Conservation (phyloP, 2,329 filamentous ascomycete genomes). For the Nemania sp. region DNA sequence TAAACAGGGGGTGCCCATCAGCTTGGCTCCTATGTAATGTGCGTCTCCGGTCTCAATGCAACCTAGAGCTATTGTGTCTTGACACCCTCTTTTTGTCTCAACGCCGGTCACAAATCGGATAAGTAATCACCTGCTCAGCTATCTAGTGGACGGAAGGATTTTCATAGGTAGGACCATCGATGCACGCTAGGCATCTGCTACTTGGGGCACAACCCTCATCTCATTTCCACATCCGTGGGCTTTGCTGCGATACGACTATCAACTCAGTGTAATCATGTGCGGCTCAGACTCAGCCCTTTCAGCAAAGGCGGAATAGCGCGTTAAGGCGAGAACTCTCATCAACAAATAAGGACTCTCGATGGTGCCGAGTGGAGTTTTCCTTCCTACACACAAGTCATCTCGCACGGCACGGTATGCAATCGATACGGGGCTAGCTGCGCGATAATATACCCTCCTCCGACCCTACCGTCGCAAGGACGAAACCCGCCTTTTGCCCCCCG, state of each 20-base stretch:
- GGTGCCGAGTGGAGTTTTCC: background rate
- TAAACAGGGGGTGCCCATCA: constrained; percentile 9
- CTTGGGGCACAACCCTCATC: background rate
- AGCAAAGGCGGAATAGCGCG: background rate
- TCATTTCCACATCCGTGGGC: constrained; percentile 11
- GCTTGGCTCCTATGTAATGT: constrained; percentile 15
- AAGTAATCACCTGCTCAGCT: background rate
- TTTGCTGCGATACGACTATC: background rate
- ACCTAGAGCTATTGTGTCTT: background rate
- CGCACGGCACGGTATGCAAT: background rate
- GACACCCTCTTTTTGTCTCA: background rate
- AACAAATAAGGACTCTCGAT: background rate
- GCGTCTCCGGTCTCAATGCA: constrained; percentile 14
- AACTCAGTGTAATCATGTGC: constrained; percentile 10
- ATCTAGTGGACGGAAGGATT: background rate
- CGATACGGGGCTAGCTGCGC: background rate
- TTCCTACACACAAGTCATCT: background rate
- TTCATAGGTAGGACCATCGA: background rate
- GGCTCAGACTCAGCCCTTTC: constrained; percentile 15
- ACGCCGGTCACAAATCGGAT: background rate
- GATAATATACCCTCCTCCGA: background rate
- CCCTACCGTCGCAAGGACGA: background rate
- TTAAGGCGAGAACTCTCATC: constrained; percentile 3
- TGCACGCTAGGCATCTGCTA: background rate
- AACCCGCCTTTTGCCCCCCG: background rate